Evolutionary conservation across 345 rosid species (phyloP).

Genomic region (Conringia planisiliqua): DNA sequence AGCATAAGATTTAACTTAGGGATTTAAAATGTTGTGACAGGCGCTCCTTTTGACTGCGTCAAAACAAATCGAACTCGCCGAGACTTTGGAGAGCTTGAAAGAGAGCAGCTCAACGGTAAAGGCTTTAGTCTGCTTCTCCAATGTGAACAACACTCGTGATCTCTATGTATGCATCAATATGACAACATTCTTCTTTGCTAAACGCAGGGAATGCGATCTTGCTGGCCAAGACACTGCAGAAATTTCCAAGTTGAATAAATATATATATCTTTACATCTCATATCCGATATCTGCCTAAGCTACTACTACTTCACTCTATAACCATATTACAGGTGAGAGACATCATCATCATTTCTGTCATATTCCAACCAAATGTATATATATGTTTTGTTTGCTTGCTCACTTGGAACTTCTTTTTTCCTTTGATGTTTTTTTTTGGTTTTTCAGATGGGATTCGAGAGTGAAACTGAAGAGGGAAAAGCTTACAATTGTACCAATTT

Average conservation of each 20-base stretch:
- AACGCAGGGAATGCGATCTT: constrained; percentile 52
- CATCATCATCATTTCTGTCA: background rate
- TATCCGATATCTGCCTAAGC: constrained; percentile 12
- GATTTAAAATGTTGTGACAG: constrained; percentile 37
- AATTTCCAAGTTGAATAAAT: constrained; percentile 34
- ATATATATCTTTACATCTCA: constrained; percentile 10
- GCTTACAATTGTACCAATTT: constrained; percentile 24
- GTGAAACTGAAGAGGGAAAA: constrained; percentile 6
- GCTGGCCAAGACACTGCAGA: constrained; percentile 72
- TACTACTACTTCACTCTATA: constrained; percentile 9
- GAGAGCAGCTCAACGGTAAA: constrained; percentile 53
- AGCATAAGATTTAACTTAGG: background rate
- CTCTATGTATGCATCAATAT: background rate
- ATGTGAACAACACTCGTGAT: background rate
- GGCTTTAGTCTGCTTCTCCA: constrained; percentile 5
- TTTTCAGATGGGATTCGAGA: constrained; percentile 4
- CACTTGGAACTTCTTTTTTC: background rate
- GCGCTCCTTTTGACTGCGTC: constrained; percentile 85
- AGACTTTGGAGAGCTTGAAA: constrained; percentile 67
- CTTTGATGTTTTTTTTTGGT: background rate
- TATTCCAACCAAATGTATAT: background rate
- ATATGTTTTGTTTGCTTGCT: background rate
- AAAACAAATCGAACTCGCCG: constrained; percentile 87
- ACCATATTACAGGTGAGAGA: constrained; percentile 23
- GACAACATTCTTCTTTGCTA: background rate